Conservation (phyloP, 179 eudicot genomes). For the Spinacia oleracea region DNA sequence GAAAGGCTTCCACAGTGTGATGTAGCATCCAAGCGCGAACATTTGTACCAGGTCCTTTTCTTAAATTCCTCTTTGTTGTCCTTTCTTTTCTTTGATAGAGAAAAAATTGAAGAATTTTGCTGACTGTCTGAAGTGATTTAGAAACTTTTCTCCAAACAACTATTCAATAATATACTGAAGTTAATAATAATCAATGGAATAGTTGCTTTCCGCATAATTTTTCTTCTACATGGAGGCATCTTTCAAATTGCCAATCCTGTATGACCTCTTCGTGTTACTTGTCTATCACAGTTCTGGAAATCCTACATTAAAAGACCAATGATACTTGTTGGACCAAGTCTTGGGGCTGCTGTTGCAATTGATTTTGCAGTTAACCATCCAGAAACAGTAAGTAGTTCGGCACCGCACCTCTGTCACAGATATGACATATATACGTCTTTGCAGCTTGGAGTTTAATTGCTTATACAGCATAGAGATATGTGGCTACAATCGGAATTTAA, state of each 20-base stretch:
- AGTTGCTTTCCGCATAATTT: not conserved
- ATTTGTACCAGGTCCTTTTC: constrained; percentile 70
- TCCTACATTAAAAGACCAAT: constrained; percentile 74
- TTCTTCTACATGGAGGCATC: not conserved
- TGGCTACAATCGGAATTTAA: not conserved
- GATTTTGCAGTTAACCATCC: constrained; percentile 76
- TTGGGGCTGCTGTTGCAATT: constrained; percentile 91
- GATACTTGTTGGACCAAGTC: constrained; percentile 88
- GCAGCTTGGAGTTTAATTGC: not conserved
- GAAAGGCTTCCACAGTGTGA: constrained; percentile 67
- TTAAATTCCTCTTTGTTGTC: not conserved
- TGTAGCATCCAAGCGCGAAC: constrained; percentile 83
- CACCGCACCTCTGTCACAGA: not conserved
- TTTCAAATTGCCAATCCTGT: constrained; percentile 1
- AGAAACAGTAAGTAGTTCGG: constrained; percentile 72
- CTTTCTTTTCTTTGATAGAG: constrained; percentile 30
- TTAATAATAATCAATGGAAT: not conserved
- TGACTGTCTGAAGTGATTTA: not conserved
- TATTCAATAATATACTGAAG: not conserved
- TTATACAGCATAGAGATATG: not conserved
- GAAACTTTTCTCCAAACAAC: not conserved
- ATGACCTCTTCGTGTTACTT: constrained; percentile 7
- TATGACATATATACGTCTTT: not conserved
- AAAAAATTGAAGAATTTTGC: not conserved
- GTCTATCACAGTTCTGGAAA: constrained; percentile 61